These are phyloP conservation scores for Hyphodiscus sp. DNA, from an alignment of 2,329 filamentous ascomycete genomes.

Conservation along the genomic window DNA sequence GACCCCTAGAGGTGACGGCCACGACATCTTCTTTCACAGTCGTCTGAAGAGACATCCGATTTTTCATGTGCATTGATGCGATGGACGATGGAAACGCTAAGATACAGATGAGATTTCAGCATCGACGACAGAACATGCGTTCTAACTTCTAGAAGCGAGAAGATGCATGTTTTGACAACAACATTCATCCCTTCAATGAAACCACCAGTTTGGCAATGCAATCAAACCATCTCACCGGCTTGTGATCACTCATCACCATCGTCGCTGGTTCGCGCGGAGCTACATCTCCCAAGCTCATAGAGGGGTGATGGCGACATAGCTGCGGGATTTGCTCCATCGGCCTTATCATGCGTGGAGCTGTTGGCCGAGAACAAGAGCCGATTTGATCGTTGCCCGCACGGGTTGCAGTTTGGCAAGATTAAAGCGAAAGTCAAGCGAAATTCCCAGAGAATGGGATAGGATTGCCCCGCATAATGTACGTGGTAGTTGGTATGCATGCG, in stretches of 20 bases:
- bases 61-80: no score
- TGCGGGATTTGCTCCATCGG: background rate
- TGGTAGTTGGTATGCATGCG: background rate
- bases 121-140: no score
- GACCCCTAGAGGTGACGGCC: conserved; percentile 22
- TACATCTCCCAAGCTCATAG: background rate
- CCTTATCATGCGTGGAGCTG: background rate
- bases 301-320: background rate
- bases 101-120: no score
- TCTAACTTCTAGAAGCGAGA: no score
- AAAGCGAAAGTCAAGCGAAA: background rate
- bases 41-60: no score
- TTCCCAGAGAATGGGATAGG: background rate
- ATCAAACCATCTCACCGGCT: background rate
- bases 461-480: background rate
- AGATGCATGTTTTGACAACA: no score
- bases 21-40: conserved; percentile 17
- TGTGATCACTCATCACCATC: background rate
- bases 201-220: no score
- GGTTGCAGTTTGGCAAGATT: background rate
- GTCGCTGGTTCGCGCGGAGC: background rate
- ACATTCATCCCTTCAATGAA: no score
- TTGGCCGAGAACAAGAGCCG: background rate
- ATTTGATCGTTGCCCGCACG: background rate
- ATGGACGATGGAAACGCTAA: no score